Evolutionary conservation across 257 asterid species (phyloP), one percentile per base, ranked within the genome.

Genomic region (Fraxinus quadrangulata): DNA sequence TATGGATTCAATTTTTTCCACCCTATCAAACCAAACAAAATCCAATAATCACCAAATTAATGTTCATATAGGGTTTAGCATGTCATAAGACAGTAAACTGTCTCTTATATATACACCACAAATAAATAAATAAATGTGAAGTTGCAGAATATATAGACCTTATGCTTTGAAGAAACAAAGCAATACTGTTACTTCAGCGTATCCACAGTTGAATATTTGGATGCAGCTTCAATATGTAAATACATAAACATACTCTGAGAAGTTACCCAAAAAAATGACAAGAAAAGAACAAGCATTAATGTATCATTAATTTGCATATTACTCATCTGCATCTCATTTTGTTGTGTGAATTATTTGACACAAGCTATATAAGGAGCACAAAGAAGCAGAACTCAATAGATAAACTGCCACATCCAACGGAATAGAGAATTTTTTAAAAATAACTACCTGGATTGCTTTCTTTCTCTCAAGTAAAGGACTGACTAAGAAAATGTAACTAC

Each of bases 161-260:
- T 91, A 84, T 88, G 68, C 84, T 90, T 93, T 61, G 97, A 96
- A 77, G 98, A 97, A 80, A 92, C 83, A 80, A 94, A 92, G 54
- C 86, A 73, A 85, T 83, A 92, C 68, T 89, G 97, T 74, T 94
- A 97, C 86, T 90, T 94, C 76, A 90, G 81, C 1, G 96, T 93
- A 83, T 95, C 97, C 28, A 95, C 98, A 3, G 99, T 95, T 45
- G 99, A 91, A 80, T 93, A 95, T 73, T 95, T 95, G 10, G 94
- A 80, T 56, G 93, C 85, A 78, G 93, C 94, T 91, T 95, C 97
- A 72, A 95, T 90, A 97, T 93, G 86, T 37, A 81, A 26, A 79
- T 79, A 54, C 36, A 67, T 17, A 71, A 70, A 14, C 34, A 69
- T 34, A 56, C 6, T 63, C 13, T 70, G 28, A 23, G 6, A 7